Base-by-base conservation (phyloP, 805 yeast species). In the Hanseniaspora hatyaiensis region DNA sequence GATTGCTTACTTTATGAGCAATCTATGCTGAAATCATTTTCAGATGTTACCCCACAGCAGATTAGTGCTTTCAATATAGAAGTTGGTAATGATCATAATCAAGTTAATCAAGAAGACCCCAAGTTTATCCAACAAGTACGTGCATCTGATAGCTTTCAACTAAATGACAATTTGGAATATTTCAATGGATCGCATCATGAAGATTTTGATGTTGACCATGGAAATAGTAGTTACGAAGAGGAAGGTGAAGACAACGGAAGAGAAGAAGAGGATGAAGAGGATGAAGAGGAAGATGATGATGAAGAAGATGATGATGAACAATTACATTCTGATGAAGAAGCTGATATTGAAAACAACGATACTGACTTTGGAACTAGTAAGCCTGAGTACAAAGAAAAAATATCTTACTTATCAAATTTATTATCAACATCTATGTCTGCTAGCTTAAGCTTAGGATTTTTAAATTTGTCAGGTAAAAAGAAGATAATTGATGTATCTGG, bases 401-500 rank as follows among this genome's bases (percentile, higher is more conserved):
- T 29, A 51, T 52, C 13, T 28, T 61, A 45, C 34, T 47, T 55
- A 12, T 62, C 61, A 34, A 59, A 54, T n/a, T 62, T 63, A 3
- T 86, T 74, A 60, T 92, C 95, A 0, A 75, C 77, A 51, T 83
- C 75, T 56, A 76, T 82, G 77, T 83, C 88, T 0, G 69, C 79
- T 1, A 85, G 83, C 55, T 73, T 84, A 68, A 83, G 94, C 0
- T 63, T 92, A 32, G 99, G 99, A 2, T 77, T 89, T 55, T 66
- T 89, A 47, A 88, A 89, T 58, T 61, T 92, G 31, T 96, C 96
- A 0, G 92, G 95, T 1, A 96, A 97, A 0, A 96, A 86, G 59
- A 86, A 77, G 61, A 87, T 94, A 0, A 73, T 92, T 50, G 70
- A 75, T 32, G 72, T 70, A 15, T 74, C 82, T 3, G 33, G 43